These are phyloP conservation scores for Rhizopogon vinicolor DNA, from an alignment of 768 basidiomycete genomes.

Conservation along the genomic window DNA sequence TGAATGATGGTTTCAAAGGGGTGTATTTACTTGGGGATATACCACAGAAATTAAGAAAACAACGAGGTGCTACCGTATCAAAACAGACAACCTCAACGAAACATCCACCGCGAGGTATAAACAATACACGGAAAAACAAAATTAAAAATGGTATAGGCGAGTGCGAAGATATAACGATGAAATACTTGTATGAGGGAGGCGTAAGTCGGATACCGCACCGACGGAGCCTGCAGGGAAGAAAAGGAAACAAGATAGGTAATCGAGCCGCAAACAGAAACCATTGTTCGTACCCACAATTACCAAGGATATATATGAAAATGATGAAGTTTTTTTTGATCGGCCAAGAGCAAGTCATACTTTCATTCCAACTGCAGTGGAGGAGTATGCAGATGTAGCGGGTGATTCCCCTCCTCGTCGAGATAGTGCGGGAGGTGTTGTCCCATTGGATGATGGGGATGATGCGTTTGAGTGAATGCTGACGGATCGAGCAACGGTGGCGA, in stretches of 20 bases:
- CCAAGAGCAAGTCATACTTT: slow-evolving; percentile 25
- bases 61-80: slow-evolving; percentile 10
- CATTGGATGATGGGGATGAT: slow-evolving; percentile 30
- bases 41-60: slow-evolving; percentile 13
- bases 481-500: slow-evolving; percentile 30
- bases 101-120: slow-evolving; percentile 12
- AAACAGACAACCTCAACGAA: slow-evolving; percentile 10
- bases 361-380: slow-evolving; percentile 48
- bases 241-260: background rate
- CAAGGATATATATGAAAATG: slow-evolving; percentile 20
- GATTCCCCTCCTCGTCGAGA: slow-evolving; percentile 33
- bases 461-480: slow-evolving; percentile 22
- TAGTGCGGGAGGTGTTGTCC: slow-evolving; percentile 29
- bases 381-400: slow-evolving; percentile 37
- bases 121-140: slow-evolving; percentile 13
- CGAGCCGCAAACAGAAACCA: slow-evolving; percentile 10
- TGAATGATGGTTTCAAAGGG: background rate
- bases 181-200: slow-evolving; percentile 6
- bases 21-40: slow-evolving; percentile 1
- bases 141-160: slow-evolving; percentile 23
- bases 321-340: background rate
- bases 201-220: slow-evolving; percentile 1
- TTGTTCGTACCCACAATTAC: slow-evolving; percentile 22
- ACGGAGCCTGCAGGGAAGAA: background rate
- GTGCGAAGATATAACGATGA: slow-evolving; percentile 7